These are phyloP conservation scores for Pseudofabraea citricarpa DNA, from an alignment of 2,329 filamentous ascomycete species.

Conservation along the genomic window DNA sequence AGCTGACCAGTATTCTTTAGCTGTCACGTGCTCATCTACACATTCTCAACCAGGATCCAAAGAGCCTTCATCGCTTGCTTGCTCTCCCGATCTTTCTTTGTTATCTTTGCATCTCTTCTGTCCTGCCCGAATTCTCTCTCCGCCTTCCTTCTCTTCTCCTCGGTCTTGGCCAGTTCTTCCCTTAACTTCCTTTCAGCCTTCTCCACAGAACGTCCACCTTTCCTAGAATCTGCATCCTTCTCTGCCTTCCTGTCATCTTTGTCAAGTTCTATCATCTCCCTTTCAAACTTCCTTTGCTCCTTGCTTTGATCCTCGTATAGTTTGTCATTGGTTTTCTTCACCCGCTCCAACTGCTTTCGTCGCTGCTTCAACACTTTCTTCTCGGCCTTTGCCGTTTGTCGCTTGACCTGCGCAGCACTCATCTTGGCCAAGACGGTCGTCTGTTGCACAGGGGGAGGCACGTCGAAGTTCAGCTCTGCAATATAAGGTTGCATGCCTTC, in stretches of 20 bases:
- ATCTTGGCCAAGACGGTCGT: constrained; percentile 18
- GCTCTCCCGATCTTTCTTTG: constrained; percentile 7
- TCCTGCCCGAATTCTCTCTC: constrained; percentile 10
- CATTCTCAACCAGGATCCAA: constrained; percentile 12
- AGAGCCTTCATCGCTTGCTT: constrained; percentile 7
- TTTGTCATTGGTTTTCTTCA: neutral
- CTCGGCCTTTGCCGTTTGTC: constrained; percentile 13
- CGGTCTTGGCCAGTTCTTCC: constrained; percentile 9
- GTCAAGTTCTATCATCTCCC: neutral
- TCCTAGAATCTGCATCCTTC: neutral
- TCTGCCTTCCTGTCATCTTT: neutral
- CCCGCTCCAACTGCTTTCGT: constrained; percentile 2
- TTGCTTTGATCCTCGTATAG: neutral
- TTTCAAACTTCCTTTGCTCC: neutral
- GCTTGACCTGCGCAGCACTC: constrained; percentile 22
- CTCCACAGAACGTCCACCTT: neutral
- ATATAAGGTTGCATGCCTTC: constrained; percentile 8
- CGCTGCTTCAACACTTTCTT: constrained; percentile 22
- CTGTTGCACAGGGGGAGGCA: constrained; percentile 8
- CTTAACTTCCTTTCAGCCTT: neutral
- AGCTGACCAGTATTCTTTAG: too few species aligned
- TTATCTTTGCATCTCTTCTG: constrained; percentile 11
- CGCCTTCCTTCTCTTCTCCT: constrained; percentile 13
- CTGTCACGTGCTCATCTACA: too few species aligned
- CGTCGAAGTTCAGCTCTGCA: constrained; percentile 8